These are phyloP conservation scores for Eucalyptus regnans DNA, from an alignment of 345 rosid genomes.

Conservation along the genomic window DNA sequence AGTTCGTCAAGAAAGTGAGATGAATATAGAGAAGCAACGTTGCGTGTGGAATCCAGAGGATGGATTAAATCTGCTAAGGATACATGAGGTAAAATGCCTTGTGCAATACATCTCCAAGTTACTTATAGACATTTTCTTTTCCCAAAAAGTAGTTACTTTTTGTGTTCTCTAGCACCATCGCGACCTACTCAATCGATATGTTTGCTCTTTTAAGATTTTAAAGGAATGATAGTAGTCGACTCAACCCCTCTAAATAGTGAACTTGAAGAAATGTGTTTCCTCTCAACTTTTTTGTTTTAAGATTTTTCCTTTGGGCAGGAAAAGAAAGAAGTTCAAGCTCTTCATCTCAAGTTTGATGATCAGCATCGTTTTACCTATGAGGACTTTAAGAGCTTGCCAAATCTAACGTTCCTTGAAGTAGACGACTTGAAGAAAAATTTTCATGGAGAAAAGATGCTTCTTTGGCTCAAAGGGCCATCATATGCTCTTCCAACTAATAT, in stretches of 20 bases:
- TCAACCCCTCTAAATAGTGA: background rate
- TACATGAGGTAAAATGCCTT: accelerated
- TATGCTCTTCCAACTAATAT: too few species aligned
- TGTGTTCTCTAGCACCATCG: background rate
- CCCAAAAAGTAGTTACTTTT: accelerated
- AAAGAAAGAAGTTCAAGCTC: background rate
- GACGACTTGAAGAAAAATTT: accelerated
- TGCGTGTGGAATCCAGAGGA: accelerated
- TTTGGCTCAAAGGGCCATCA: accelerated
- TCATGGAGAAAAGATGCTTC: accelerated
- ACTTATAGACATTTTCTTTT: background rate
- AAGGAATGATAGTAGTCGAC: accelerated
- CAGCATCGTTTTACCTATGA: accelerated
- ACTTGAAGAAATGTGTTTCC: background rate
- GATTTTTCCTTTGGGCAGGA: background rate
- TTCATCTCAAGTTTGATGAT: accelerated
- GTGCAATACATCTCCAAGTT: accelerated
- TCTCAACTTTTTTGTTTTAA: background rate
- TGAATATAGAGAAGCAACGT: accelerated
- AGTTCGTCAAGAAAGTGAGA: background rate
- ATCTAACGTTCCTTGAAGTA: background rate
- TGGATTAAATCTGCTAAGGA: accelerated
- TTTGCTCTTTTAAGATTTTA: background rate
- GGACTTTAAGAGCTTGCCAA: accelerated
- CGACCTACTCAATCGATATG: background rate